Percentiles rank a stretch among this genome's conserved stretches.
Conservation (phyloP, 108 stramenopile species). For the Nannochloropsis oceanica region DNA sequence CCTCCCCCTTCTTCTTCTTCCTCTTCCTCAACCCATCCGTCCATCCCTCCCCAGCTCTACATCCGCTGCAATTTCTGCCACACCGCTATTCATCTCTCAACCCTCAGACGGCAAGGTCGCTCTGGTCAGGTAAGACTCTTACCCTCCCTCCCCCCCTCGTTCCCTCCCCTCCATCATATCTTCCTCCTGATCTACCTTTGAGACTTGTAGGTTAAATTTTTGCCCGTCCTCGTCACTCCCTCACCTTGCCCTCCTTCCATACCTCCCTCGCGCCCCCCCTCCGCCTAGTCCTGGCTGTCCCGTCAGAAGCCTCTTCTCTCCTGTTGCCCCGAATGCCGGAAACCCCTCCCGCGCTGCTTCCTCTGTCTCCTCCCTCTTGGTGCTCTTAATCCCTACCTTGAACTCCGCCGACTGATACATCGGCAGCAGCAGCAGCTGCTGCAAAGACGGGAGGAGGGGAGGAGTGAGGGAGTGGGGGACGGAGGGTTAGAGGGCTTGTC, state of each 20-base stretch:
- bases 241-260: too few species aligned
- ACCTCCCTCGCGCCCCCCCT: neutral
- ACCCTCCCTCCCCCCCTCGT: neutral
- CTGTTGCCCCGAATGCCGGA: slow-evolving; percentile 71
- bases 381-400: slow-evolving; percentile 66
- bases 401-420: slow-evolving; percentile 23
- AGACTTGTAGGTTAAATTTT: too few species aligned
- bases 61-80: neutral
- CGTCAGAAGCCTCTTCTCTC: slow-evolving; percentile 53
- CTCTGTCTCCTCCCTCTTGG: slow-evolving; percentile 65
- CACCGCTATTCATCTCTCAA: neutral
- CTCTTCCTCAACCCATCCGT: neutral
- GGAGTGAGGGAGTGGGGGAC: slow-evolving; percentile 1
- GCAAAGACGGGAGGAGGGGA: slow-evolving; percentile 24
- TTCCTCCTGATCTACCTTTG: neutral
- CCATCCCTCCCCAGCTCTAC: neutral
- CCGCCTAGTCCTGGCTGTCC: slow-evolving; percentile 45
- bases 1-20: neutral
- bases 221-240: too few species aligned
- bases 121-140: neutral
- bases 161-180: neutral
- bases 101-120: neutral
- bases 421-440: neutral
- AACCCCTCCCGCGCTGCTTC: slow-evolving; percentile 64
- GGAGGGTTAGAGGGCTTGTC: slow-evolving; percentile 47